A percentile compares a stretch with the other conserved stretches of the same genome.
These are phyloP conservation scores for Lotmaria passim DNA, from an alignment of 208 protist species.

Conservation along the genomic window DNA sequence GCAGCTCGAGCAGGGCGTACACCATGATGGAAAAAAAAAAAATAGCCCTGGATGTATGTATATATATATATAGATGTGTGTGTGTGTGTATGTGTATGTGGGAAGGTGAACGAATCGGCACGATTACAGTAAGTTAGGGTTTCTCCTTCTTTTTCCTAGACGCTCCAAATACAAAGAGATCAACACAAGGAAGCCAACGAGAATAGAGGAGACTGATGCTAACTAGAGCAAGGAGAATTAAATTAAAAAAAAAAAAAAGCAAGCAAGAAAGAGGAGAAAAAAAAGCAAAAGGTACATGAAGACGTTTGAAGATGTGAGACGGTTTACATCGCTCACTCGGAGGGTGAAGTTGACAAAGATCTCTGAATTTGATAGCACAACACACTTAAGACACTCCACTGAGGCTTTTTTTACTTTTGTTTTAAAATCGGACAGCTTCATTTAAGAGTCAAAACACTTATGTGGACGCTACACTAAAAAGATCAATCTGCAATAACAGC, in stretches of 20 bases:
- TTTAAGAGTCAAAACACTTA: too few species aligned
- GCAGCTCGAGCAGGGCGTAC: constrained; percentile 98
- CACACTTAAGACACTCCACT: not conserved
- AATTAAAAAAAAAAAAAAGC: not conserved
- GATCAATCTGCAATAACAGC: too few species aligned
- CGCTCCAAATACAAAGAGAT: not conserved
- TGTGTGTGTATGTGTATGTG: constrained; percentile 20
- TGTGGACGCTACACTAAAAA: too few species aligned
- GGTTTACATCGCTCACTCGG: too few species aligned
- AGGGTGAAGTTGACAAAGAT: constrained; percentile 1
- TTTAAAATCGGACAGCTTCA: too few species aligned
- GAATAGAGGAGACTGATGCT: not conserved
- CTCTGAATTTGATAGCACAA: not conserved
- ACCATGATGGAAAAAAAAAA: constrained; percentile 65
- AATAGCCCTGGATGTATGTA: not conserved
- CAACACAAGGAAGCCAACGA: not conserved
- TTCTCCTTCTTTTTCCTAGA: not conserved
- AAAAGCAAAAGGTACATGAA: not conserved
- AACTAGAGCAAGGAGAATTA: too few species aligned
- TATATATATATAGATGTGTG: constrained; percentile 5
- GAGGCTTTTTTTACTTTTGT: too few species aligned
- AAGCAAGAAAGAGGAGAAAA: constrained; percentile 4
- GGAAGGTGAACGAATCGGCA: too few species aligned
- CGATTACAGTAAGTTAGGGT: not conserved
- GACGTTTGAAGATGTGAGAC: constrained; percentile 1